Evolutionary conservation across 495 filamentous ascomycete species (phyloP), one percentile per base, ranked within the genome.

Genomic region (Aspergillus taichungensis): DNA sequence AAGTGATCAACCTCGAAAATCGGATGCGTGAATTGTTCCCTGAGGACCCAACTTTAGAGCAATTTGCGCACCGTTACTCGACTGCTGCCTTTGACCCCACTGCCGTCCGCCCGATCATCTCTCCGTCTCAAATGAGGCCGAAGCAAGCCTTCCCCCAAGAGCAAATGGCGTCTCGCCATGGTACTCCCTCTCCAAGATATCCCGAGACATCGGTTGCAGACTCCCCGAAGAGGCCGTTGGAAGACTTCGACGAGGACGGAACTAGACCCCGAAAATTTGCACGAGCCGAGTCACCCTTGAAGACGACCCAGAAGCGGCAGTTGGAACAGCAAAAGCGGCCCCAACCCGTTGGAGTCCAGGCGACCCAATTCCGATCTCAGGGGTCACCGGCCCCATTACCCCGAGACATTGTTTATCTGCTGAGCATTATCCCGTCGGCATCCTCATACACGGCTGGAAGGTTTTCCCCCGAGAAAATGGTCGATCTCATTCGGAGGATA

Each of bases 1-100:
- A 95, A 57, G 83, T 98, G 32, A 78, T 80, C 52, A 92, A 92
- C 58, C 69, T 98, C 27, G 92, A 98, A 59, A 84, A 78, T 57
- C 84, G 92, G 28, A 96, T 97, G 91, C 73, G 76, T 14, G 89
- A 95, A 58, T 73, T 96, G 2, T 97, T 84, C 59, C 89, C 89
- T 12, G 84, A 89, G 47, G 91, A 95, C 48, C 83, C 87, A 12
- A 80, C 79, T 14, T 70, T 95, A 24, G 59, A 73, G 5, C 76
- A 76, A 29, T 98, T 97, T 62, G 73, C 80, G 3, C 77, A 82
- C 42, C 82, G 92, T 36, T 95, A 82, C 58, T 71, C 82, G 6
- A 75, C 73, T 5, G 69, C 75, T 12, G 62, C 60, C 13, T 88
- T 91, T 56, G 80, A 89, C 53, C 92, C 88, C 6, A 87, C 86